These are phyloP conservation scores for Jatropha curcas DNA, from an alignment of 345 rosid genomes.

Conservation along the genomic window DNA sequence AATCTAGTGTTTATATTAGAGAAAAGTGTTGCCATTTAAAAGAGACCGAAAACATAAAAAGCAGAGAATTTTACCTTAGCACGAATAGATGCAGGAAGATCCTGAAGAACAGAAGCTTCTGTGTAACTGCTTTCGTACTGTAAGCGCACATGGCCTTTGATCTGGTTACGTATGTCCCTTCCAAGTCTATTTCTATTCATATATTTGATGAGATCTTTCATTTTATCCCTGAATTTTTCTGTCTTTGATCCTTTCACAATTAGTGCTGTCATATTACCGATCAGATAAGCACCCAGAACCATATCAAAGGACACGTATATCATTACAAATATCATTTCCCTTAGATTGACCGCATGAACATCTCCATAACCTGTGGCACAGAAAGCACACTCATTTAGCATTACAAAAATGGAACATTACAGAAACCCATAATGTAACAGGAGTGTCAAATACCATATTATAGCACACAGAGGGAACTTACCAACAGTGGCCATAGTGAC, in stretches of 20 bases:
- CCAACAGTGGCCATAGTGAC: slow-evolving; percentile 94
- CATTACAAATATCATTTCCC: slow-evolving; percentile 98
- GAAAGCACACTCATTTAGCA: slow-evolving; percentile 10
- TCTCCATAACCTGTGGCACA: slow-evolving; percentile 86
- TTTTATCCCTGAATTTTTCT: slow-evolving; percentile 88
- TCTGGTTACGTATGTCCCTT: slow-evolving; percentile 65
- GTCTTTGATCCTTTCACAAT: slow-evolving; percentile 98
- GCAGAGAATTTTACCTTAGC: slow-evolving; percentile 58
- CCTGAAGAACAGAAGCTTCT: slow-evolving; percentile 76
- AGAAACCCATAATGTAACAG: not conserved
- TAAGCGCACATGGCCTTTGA: slow-evolving; percentile 71
- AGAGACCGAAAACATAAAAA: not conserved
- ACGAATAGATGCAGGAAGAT: slow-evolving; percentile 84
- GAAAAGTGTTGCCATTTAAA: not conserved
- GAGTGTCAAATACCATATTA: not conserved
- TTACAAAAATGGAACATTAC: slow-evolving; percentile 6
- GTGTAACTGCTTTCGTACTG: slow-evolving; percentile 87
- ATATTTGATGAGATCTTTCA: slow-evolving; percentile 79
- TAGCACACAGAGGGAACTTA: slow-evolving; percentile 31
- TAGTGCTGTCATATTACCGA: slow-evolving; percentile 97
- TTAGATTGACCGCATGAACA: slow-evolving; percentile 87
- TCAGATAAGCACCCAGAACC: slow-evolving; percentile 94
- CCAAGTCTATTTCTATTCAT: slow-evolving; percentile 85
- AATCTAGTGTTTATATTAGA: no score
- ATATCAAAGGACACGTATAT: slow-evolving; percentile 88